Evolutionary conservation across 176 grass and related monocot species (phyloP).

Genomic region (Luzula sylvatica): DNA sequence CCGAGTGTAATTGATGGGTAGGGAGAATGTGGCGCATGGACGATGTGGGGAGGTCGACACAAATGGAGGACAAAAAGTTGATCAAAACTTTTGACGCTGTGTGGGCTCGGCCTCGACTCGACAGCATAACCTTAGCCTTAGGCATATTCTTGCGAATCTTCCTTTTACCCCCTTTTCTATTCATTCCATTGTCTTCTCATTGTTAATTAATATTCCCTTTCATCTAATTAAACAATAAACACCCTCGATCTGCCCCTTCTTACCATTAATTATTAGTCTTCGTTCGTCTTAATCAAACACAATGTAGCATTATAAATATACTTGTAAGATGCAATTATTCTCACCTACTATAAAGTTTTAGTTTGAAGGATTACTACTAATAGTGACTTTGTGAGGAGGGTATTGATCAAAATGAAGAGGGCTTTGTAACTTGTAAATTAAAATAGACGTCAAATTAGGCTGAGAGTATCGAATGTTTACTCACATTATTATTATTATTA

Average conservation of each 20-base stretch:
- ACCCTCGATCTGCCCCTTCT: slow-evolving; percentile 41
- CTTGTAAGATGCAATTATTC: slow-evolving; percentile 2
- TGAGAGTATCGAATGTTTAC: too few relatives aligned
- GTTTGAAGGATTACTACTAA: too few relatives aligned
- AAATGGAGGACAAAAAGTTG: background rate
- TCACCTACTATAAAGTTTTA: too few relatives aligned
- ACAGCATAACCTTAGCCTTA: background rate
- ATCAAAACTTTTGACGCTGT: slow-evolving; percentile 5
- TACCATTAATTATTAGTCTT: background rate
- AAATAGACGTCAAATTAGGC: too few relatives aligned
- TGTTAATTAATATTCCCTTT: background rate
- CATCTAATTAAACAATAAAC: slow-evolving; percentile 1
- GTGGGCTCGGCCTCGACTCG: background rate
- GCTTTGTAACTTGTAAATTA: too few relatives aligned
- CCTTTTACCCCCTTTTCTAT: background rate
- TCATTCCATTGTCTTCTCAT: background rate
- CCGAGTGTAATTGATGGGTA: background rate
- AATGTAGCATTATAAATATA: background rate
- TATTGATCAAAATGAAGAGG: too few relatives aligned
- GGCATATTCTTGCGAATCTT: slow-evolving; percentile 7
- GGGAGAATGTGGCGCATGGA: slow-evolving; percentile 10
- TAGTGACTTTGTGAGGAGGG: too few relatives aligned
- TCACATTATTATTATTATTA: too few relatives aligned
- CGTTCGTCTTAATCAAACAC: background rate
- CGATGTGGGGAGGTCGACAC: background rate